These are phyloP conservation scores for Erysimum cheiri DNA, from an alignment of 441 rosid genomes.

Conservation along the genomic window DNA sequence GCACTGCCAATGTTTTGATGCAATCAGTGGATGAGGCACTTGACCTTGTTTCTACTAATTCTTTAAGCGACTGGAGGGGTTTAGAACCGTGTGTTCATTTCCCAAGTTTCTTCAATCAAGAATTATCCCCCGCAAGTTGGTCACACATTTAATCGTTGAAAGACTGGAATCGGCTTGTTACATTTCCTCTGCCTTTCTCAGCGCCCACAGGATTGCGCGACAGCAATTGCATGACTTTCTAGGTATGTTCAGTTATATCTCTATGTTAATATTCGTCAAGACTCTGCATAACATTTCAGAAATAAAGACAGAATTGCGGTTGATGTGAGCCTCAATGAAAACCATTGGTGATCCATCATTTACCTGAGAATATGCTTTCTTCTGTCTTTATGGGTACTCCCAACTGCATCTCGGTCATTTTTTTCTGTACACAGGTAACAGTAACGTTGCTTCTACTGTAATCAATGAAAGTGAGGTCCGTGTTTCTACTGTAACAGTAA, in stretches of 20 bases:
- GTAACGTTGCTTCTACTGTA: constrained; percentile 64
- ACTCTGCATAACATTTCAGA: neutral
- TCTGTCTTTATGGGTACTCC: neutral
- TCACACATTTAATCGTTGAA: constrained; percentile 71
- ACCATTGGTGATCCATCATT: neutral
- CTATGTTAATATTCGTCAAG: neutral
- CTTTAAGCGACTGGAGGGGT: constrained; percentile 90
- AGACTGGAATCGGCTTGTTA: constrained; percentile 87
- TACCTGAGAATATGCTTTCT: neutral
- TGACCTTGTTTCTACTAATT: constrained; percentile 61
- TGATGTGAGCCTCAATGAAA: constrained; percentile 15
- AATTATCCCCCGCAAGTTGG: constrained; percentile 65
- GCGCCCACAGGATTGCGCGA: constrained; percentile 80
- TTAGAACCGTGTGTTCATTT: constrained; percentile 66
- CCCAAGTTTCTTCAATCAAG: constrained; percentile 72
- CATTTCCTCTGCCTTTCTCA: constrained; percentile 94
- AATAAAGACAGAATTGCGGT: neutral
- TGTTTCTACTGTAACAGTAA: too few relatives aligned
- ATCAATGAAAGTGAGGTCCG: constrained; percentile 84
- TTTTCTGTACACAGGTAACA: constrained; percentile 56
- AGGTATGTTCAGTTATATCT: constrained; percentile 53
- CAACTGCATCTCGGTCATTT: constrained; percentile 21
- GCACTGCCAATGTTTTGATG: constrained; percentile 77
- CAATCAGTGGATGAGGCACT: constrained; percentile 91
- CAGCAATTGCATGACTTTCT: constrained; percentile 77